Percentiles rank a stretch among this genome's conserved stretches.
These are phyloP conservation scores for Seiridium unicorne DNA, from an alignment of 2,329 filamentous ascomycete genomes.

Conservation along the genomic window DNA sequence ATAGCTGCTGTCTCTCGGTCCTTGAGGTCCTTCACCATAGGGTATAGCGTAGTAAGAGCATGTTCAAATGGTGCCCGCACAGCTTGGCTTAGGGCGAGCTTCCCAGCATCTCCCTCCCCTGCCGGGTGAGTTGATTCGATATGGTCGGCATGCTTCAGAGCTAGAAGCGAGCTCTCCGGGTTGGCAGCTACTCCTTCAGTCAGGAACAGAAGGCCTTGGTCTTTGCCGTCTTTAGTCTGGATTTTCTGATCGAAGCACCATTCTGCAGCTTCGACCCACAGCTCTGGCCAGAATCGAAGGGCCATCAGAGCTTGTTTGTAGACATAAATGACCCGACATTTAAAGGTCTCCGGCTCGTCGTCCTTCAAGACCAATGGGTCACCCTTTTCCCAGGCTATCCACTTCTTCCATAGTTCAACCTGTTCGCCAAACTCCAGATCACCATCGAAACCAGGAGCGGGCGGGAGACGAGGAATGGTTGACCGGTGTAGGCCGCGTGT, in stretches of 20 bases:
- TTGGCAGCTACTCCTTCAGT: slow-evolving; percentile 83
- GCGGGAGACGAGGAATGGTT: slow-evolving; percentile 78
- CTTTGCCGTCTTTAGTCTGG: slow-evolving; percentile 53
- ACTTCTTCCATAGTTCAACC: slow-evolving; percentile 85
- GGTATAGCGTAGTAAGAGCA: slow-evolving; percentile 84
- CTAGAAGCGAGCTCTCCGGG: slow-evolving; percentile 87
- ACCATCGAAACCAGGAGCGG: slow-evolving; percentile 81
- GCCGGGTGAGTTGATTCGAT: slow-evolving; percentile 76
- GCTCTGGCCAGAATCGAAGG: slow-evolving; percentile 88
- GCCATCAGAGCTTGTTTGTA: slow-evolving; percentile 95
- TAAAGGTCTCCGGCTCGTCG: slow-evolving; percentile 74
- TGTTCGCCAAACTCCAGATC: slow-evolving; percentile 82
- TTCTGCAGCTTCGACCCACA: slow-evolving; percentile 93
- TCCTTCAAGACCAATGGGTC: slow-evolving; percentile 84
- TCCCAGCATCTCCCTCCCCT: slow-evolving; percentile 72
- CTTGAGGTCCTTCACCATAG: slow-evolving; percentile 72
- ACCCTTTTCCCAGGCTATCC: slow-evolving; percentile 94
- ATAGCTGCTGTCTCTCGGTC: slow-evolving; percentile 60
- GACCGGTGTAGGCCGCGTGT: slow-evolving; percentile 73
- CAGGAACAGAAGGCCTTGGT: slow-evolving; percentile 71
- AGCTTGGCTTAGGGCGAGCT: slow-evolving; percentile 73
- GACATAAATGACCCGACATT: slow-evolving; percentile 78
- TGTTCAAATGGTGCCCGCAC: slow-evolving; percentile 83
- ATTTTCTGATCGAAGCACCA: slow-evolving; percentile 84
- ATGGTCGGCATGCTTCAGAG: slow-evolving; percentile 85